Percentiles rank a stretch among this genome's conserved stretches.
Conservation (phyloP, 352 stramenopile species). For the Globisporangium perplexum region DNA sequence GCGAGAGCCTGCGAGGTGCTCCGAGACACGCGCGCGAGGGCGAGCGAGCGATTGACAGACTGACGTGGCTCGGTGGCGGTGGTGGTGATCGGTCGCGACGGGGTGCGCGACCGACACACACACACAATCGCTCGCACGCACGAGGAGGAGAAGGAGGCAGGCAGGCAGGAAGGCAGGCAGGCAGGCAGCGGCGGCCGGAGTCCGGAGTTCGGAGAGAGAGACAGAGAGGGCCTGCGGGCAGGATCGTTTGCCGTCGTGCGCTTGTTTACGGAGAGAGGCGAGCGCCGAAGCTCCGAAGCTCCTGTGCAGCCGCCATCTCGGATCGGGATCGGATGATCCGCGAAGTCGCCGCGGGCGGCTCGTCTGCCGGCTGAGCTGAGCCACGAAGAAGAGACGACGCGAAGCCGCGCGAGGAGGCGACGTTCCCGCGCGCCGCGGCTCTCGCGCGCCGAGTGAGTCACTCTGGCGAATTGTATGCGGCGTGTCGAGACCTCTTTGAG, state of each 20-base stretch:
- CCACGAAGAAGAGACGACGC: background rate
- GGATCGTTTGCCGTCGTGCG: background rate
- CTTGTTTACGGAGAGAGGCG: background rate
- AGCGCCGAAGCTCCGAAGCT: background rate
- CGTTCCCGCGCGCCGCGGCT: background rate
- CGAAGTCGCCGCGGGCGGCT: background rate
- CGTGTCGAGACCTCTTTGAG: too few relatives aligned
- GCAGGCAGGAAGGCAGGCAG: too few relatives aligned
- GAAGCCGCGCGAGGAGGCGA: background rate
- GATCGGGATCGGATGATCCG: background rate
- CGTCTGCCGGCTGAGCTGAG: background rate
- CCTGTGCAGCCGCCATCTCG: too few relatives aligned
- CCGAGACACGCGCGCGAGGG: background rate
- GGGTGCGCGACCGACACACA: too few relatives aligned
- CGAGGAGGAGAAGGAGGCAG: background rate
- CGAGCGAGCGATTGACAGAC: background rate
- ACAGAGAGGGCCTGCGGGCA: background rate
- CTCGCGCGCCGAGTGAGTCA: background rate
- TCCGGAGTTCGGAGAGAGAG: too few relatives aligned
- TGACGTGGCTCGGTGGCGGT: constrained; percentile 1
- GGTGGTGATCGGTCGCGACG: background rate
- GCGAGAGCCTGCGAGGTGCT: too few relatives aligned
- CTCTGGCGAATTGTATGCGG: too few relatives aligned
- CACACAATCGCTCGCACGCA: too few relatives aligned
- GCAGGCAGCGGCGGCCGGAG: too few relatives aligned